A percentile compares a stretch with the other conserved stretches of the same genome.
Evolutionary conservation across 345 rosid genomes (phyloP).

Genomic region (Kandelia obovata): DNA sequence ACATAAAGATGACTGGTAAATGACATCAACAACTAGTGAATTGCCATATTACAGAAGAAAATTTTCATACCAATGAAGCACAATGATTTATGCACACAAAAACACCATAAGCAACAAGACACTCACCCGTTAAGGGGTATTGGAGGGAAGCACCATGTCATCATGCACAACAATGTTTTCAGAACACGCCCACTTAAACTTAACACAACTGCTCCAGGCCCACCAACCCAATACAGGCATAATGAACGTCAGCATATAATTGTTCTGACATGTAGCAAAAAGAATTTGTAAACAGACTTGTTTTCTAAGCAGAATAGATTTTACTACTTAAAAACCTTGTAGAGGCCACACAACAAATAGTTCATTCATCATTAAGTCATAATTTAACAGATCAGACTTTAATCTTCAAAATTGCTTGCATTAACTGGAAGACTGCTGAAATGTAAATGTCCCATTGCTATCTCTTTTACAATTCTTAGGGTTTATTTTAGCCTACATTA

Average conservation of each 20-base stretch:
- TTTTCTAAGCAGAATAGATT: no score
- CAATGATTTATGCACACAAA: not conserved
- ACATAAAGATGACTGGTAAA: not conserved
- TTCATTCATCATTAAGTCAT: no score
- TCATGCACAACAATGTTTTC: not conserved
- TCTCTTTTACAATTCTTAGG: no score
- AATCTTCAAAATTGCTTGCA: no score
- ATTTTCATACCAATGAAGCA: not conserved
- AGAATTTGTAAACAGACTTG: no score
- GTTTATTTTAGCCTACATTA: no score
- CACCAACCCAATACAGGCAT: conserved; percentile 3
- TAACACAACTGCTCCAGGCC: conserved; percentile 4
- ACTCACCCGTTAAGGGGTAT: not conserved
- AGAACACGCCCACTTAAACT: not conserved
- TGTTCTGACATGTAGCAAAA: no score
- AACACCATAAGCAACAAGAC: not conserved
- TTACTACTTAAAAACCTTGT: no score
- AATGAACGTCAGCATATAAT: not conserved
- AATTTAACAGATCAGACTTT: no score
- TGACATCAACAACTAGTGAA: not conserved
- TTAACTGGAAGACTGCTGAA: no score
- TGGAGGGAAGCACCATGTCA: not conserved
- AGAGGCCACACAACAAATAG: no score
- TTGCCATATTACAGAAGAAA: not conserved
- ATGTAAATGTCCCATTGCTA: no score